Base-by-base conservation (phyloP, 345 rosid genomes). In the Ricinus communis region DNA sequence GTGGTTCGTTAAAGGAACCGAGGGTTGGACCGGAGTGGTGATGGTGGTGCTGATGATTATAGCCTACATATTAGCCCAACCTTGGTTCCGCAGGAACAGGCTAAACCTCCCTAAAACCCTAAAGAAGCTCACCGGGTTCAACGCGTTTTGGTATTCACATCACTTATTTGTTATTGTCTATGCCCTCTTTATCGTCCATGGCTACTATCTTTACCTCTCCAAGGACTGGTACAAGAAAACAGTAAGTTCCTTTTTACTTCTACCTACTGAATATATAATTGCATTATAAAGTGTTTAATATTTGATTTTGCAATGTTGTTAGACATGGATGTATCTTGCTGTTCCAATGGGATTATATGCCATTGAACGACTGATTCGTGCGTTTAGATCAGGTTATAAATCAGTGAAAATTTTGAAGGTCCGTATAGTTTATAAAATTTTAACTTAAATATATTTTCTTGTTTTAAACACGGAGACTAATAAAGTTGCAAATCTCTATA, bases 111-210 rank as follows among this genome's bases (percentile, higher is more conserved):
- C 94, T 11, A 86, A 81, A 68, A 4, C 79, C 53, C 28, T 88
- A 14, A 85, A 85, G 71, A 85, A 83, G 49, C 85, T 92, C 55
- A 88, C 91, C 0, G 97, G 97, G 25, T 90, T 91, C 83, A 88
- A 92, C 11, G 92, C 93, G 61, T 87, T 91, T 50, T 90, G 97
- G 97, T 91, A 91, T 77, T 88, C 97, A 0, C 97, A 87, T 74
- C 96, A 90, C 77, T 83, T 90, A 30, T 92, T 92, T 68, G 86
- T 82, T 58, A 79, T 90, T 66, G 92, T 92, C 74, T 90, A 90
- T 49, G 85, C 69, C 41, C 85, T 92, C 72, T 82, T 92, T 58
- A 74, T 92, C 45, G 79, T 92, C 47, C 97, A 88, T 22, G 91
- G 96, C 11, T 79, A 83, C 73, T 80, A 59, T 50, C 76, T 92